Evolutionary conservation across 495 filamentous ascomycete species (phyloP).

Genomic region (Neurospora sublineolata): DNA sequence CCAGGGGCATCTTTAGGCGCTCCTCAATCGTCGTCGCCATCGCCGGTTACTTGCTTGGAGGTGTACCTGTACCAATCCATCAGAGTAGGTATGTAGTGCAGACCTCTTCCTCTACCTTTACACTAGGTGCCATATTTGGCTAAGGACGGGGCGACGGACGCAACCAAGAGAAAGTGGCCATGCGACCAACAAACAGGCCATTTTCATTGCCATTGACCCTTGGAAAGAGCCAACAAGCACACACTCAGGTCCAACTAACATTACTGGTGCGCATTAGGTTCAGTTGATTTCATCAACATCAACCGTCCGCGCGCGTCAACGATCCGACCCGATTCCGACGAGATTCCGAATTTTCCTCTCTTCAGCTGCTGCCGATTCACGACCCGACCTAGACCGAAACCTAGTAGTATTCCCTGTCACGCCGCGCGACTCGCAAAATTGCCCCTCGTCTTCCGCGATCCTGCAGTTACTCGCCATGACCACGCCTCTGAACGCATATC

Average conservation of each 20-base stretch:
- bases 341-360: neutral
- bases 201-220: neutral
- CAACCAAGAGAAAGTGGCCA: neutral
- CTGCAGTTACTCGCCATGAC: slow-evolving; percentile 15
- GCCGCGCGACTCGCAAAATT: neutral
- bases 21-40: neutral
- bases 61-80: neutral
- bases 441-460: neutral
- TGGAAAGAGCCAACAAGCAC: neutral
- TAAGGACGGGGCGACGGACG: neutral
- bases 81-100: neutral
- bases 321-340: neutral
- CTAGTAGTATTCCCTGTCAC: neutral
- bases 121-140: neutral
- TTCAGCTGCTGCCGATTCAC: neutral
- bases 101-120: neutral
- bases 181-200: neutral
- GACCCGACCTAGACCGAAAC: neutral
- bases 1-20: neutral
- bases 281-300: neutral
- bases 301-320: neutral
- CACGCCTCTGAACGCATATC: slow-evolving; percentile 7
- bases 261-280: neutral
- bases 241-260: neutral
- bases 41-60: neutral